Conservation (phyloP, 169 alveolate genomes). For the Plasmodium chabaudi region DNA sequence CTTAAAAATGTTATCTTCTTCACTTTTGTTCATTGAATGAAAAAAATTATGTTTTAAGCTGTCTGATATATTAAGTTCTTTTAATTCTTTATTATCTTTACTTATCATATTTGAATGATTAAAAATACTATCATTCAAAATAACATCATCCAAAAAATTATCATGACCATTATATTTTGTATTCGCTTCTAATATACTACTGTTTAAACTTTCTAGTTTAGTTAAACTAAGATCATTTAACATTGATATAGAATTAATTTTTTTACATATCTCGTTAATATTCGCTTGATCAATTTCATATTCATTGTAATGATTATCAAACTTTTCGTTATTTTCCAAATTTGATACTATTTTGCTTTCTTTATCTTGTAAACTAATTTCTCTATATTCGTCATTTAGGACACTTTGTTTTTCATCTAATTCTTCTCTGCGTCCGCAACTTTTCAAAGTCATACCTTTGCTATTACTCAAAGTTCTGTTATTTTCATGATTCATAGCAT, state of each 20-base stretch:
- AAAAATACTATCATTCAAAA: conserved; percentile 71
- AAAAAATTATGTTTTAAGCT: neutral
- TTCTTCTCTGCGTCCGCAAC: neutral
- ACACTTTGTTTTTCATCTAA: neutral
- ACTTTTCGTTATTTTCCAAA: neutral
- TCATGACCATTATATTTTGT: conserved; percentile 35
- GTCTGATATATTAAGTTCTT: neutral
- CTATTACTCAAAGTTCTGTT: no score
- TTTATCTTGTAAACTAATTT: neutral
- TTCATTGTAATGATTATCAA: neutral
- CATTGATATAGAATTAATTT: conserved; percentile 39
- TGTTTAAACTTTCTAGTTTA: conserved; percentile 52
- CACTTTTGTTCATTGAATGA: neutral
- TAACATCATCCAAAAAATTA: conserved; percentile 57
- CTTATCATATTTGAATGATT: neutral
- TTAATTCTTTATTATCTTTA: neutral
- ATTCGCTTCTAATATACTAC: conserved; percentile 37
- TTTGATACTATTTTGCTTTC: neutral
- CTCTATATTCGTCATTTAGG: neutral
- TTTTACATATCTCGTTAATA: conserved; percentile 44
- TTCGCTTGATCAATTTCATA: conserved; percentile 17
- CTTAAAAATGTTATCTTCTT: conserved; percentile 34
- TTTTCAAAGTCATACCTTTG: no score
- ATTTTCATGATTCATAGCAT: no score
- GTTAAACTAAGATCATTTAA: conserved; percentile 63